Evolutionary conservation across 768 basidiomycete genomes (phyloP).

Genomic region (Brasilioporus rufonigricans): DNA sequence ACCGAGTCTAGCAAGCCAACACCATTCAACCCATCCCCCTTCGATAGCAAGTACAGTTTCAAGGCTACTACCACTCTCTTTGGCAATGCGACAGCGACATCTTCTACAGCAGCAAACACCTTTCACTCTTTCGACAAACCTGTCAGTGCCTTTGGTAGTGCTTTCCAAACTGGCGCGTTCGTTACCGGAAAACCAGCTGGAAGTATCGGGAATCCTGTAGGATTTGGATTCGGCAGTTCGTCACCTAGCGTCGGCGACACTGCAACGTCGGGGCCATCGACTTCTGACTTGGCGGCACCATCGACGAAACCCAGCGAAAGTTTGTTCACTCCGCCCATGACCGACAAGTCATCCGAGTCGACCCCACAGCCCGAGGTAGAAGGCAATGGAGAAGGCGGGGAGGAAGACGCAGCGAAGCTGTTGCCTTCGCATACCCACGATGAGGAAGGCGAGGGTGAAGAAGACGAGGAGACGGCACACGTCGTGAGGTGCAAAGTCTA

Average conservation of each 20-base stretch:
- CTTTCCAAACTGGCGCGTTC: constrained; percentile 25
- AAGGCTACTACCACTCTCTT: constrained; percentile 20
- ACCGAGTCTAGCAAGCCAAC: constrained; percentile 16
- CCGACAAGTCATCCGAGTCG: constrained; percentile 30
- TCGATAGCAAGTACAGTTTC: constrained; percentile 13
- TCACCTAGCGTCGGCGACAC: constrained; percentile 20
- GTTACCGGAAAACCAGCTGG: constrained; percentile 37
- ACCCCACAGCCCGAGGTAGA: constrained; percentile 29
- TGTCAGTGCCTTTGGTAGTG: constrained; percentile 28
- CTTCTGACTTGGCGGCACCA: constrained; percentile 22
- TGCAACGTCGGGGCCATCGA: constrained; percentile 9
- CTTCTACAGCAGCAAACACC: constrained; percentile 14
- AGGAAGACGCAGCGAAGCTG: constrained; percentile 27
- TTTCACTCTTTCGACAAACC: constrained; percentile 26
- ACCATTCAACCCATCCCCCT: constrained; percentile 5
- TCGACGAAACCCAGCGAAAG: constrained; percentile 22
- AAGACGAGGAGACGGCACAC: constrained; percentile 69
- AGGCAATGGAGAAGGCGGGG: constrained; percentile 25
- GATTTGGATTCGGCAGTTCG: constrained; percentile 46
- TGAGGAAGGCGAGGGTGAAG: constrained; percentile 76
- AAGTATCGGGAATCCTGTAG: constrained; percentile 62
- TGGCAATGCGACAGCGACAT: constrained; percentile 12
- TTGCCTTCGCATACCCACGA: constrained; percentile 45
- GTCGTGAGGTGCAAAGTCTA: constrained; percentile 60
- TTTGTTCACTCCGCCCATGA: constrained; percentile 26